Base-by-base conservation (phyloP, 1,284 basidiomycete genomes). In the Stygiomarasmius scandens region DNA sequence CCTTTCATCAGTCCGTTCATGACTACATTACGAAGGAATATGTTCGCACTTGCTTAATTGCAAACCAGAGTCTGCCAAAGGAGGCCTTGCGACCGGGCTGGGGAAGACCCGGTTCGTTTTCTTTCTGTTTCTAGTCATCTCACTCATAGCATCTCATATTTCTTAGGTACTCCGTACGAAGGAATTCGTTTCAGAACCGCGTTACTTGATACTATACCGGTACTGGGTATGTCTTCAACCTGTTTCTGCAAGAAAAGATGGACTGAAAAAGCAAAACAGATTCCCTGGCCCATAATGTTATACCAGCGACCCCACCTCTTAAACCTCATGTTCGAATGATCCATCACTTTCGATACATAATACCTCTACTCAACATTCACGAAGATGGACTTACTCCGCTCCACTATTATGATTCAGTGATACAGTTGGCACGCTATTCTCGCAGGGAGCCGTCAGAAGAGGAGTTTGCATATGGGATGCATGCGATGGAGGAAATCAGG, bases 11-110 rank as follows among this genome's bases (percentile, higher is more conserved):
- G 91, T 72, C 79, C 24, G 90, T 94, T 8, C 83, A 88, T 62
- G 77, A 83, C 55, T 90, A 90, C 66, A 84, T 95, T 59, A 78
- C 82, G 59, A 87, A 89, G 62, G 93, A 95, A 67, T 93, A 91
- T 69, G 82, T 86, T 4, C 84, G 93, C 19, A 80, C 89, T 23
- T 90, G 90, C 63, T 77, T 93, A 45, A 83, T 94, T 60, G 81
- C 88, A 14, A 85, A 90, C 69, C 85, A 92, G 66, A 87, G 88
- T 12, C 81, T 89, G 61, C 92, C 93, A 11, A 87, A 84, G 63
- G 83, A 85, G 47, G 83, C 81, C 1, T 74, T 77, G 59, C 92
- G 92, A 63, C 84, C 88, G 59, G 93, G 93, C 12, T 95, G 92
- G 92, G 92, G 92, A 16, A 74, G 78, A 63, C 91, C 87, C 58